Base-by-base conservation (phyloP, 495 filamentous ascomycete genomes). In the Peziza echinospora region DNA sequence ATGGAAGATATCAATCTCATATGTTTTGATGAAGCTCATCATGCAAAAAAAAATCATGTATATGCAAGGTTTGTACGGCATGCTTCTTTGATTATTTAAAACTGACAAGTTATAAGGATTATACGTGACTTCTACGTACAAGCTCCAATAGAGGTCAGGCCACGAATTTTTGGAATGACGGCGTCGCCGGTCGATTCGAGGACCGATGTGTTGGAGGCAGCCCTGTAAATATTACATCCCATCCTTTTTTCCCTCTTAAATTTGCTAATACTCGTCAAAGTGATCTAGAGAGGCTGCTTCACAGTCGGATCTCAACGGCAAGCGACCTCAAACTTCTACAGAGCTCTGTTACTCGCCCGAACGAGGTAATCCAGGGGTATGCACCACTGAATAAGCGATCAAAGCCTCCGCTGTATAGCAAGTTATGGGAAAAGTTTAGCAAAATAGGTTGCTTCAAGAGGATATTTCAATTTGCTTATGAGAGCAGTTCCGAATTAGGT, bases 21-120 rank as follows among this genome's bases (percentile, higher is more conserved):
- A 19, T 78, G 94, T 45, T 96, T 96, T 55, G 89, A 97, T 53
- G 89, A 97, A 64, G 89, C 86, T 5, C 89, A 97, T 54, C 89
- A 96, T 58, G 77, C 91, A 1, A 96, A 97, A 60, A 93, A 91
- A 55, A 79, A 84, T 44, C 91, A 97, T 56, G 69, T 84, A 0
- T 97, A 93, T 60, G 86, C 89, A 21, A 70, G 82, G 41, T 43
- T 17, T 19, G 41, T 19, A 43, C 5, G 8, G 11, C n/a, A 43
- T 1, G 10, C 3, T 8, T 21, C 16, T 4, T 19, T 69, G 25
- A 53, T 55, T 52, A 16, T 25, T 24, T 25, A 4, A 42, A 22
- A 39, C 28, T 24, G 44, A 21, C 46, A 16, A 39, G 4, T 43
- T 3, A 4, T 2, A 13, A 43, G 41, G 23, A 92, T 97, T 47